Evolutionary conservation across 352 stramenopile species (phyloP).

Genomic region (Phytophthora fragariaefolia): DNA sequence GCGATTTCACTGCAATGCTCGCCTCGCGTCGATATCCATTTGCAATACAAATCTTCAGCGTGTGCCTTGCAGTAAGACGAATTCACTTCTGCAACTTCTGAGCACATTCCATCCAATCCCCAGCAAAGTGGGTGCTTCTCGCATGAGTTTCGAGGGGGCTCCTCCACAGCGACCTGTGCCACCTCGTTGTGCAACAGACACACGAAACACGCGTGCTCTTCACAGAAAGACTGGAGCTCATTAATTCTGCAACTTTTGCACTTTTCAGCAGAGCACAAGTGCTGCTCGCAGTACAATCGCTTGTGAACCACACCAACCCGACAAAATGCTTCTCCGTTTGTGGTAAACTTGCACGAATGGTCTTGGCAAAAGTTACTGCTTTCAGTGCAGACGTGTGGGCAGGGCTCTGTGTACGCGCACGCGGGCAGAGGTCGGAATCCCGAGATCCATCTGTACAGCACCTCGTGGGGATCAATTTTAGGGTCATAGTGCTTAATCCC

Average conservation of each 20-base stretch:
- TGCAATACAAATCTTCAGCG: constrained; percentile 39
- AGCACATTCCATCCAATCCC: constrained; percentile 43
- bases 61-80: constrained; percentile 57
- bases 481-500: constrained; percentile 71
- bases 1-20: constrained; percentile 44
- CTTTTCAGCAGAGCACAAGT: constrained; percentile 48
- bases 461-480: constrained; percentile 55
- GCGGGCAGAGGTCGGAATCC: constrained; percentile 55
- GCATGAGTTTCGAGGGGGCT: constrained; percentile 64
- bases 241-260: constrained; percentile 48
- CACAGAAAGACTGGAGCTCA: constrained; percentile 50
- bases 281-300: constrained; percentile 45
- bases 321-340: constrained; percentile 36
- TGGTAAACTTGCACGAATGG: constrained; percentile 45
- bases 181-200: constrained; percentile 40
- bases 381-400: constrained; percentile 37
- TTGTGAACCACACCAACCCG: constrained; percentile 30
- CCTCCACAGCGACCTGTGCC: constrained; percentile 37
- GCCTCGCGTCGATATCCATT: constrained; percentile 29
- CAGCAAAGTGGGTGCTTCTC: constrained; percentile 61
- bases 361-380: constrained; percentile 37
- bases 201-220: constrained; percentile 65
- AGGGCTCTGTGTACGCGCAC: constrained; percentile 46
- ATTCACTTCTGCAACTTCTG: constrained; percentile 37
- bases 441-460: constrained; percentile 65